These are phyloP conservation scores for Liriodendron chinense DNA, from an alignment of 164 flowering plant genomes.

Conservation along the genomic window DNA sequence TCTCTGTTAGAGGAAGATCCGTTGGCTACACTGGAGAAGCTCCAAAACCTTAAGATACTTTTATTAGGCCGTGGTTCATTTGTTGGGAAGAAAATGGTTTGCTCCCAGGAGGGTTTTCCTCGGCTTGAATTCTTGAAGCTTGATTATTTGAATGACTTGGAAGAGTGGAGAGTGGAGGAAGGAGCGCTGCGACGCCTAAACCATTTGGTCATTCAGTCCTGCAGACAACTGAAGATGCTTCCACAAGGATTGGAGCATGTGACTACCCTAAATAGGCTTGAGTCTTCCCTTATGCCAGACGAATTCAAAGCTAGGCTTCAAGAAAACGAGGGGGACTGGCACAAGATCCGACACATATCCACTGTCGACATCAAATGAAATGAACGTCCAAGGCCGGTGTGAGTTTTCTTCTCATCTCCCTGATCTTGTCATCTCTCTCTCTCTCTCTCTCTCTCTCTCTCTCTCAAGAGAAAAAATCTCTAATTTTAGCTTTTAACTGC, in stretches of 20 bases:
- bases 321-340: not conserved
- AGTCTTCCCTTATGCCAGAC: not conserved
- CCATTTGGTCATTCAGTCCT: constrained; percentile 5
- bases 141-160: not conserved
- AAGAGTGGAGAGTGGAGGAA: constrained; percentile 1
- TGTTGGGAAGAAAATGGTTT: constrained; percentile 16
- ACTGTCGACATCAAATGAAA: too few species aligned
- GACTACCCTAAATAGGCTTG: constrained; percentile 5
- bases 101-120: not conserved
- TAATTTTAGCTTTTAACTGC: too few species aligned
- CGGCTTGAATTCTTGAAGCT: not conserved
- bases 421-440: too few species aligned
- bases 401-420: too few species aligned
- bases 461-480: too few species aligned
- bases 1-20: not conserved
- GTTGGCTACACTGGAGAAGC: not conserved
- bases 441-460: too few species aligned
- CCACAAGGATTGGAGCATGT: constrained; percentile 28
- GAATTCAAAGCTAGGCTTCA: not conserved
- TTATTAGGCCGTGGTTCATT: not conserved
- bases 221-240: constrained; percentile 21
- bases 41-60: not conserved
- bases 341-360: not conserved
- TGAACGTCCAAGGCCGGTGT: too few species aligned
- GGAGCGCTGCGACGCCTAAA: not conserved